Base-by-base conservation (phyloP, 2,329 filamentous ascomycete species). In the Acrocalymma vagum region DNA sequence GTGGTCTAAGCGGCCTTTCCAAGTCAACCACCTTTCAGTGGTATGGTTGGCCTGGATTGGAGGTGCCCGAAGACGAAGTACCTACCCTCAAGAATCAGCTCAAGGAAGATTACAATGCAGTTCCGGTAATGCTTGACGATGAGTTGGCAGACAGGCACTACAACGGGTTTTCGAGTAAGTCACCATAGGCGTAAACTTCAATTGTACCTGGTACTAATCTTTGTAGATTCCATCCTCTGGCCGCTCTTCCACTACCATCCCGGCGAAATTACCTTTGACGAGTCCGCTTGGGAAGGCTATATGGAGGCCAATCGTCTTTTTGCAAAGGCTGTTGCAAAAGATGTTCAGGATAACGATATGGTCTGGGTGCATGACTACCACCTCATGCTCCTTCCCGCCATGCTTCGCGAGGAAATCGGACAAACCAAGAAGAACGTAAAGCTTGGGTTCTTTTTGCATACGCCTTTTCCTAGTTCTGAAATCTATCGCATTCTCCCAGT, bases 281-380 rank as follows among this genome's bases (percentile, higher is more conserved):
- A 97, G 74, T 87, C 86, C 27, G 88, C 91, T 4, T 99, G 94
- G 94, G 81, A 86, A 16, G 93, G 91, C 36, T 97, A 97, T 76
- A 86, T 86, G 62, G 88, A 96, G 65, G 93, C 95, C 54, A 99
- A 97, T 73, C 84, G 87, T 31, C 80, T 95, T 6, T 99, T 97
- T 63, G 93, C 94, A 44, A 86, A 93, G 74, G 86, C 88, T 10
- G 87, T 99, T 53, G 85, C 88, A 40, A 86, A 87, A 58, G 89
- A 96, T 60, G 89, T 96, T 9, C 83, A 92, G 69, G 93, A 97
- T 67, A 92, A 91, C 40, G 94, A 99, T 71, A 76, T 96, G 61
- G 87, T 99, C 61, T 99, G 94, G 94, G 90, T 99, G 5, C 94
- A 99, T 70, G 94, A 99, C 72, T 99, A 97, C 74, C 94, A 99